Evolutionary conservation across 2,329 filamentous ascomycete genomes (phyloP).

Genomic region (Diatrype stigma): DNA sequence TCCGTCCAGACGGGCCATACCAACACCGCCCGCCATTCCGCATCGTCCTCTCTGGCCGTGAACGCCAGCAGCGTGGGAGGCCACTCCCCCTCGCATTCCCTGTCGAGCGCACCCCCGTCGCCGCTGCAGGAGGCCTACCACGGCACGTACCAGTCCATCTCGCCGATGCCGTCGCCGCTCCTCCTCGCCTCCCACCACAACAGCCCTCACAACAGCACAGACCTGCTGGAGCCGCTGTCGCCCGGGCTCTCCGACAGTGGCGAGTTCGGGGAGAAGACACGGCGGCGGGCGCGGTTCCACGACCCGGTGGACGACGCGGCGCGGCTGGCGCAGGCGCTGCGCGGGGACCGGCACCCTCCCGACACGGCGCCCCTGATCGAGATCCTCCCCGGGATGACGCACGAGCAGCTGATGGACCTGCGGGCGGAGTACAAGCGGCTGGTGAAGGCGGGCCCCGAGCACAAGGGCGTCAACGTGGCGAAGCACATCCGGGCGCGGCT

Average conservation of each 20-base stretch:
- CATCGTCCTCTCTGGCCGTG: constrained; percentile 48
- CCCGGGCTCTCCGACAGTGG: constrained; percentile 50
- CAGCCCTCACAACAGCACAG: constrained; percentile 30
- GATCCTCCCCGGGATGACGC: constrained; percentile 77
- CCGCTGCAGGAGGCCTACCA: constrained; percentile 89
- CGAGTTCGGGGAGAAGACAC: constrained; percentile 40
- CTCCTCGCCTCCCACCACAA: constrained; percentile 53
- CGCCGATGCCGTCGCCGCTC: constrained; percentile 86
- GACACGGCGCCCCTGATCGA: constrained; percentile 72
- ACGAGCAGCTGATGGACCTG: constrained; percentile 83
- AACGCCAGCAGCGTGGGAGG: constrained; percentile 33
- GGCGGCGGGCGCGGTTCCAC: constrained; percentile 71
- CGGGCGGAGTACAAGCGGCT: constrained; percentile 87
- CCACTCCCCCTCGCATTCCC: constrained; percentile 35
- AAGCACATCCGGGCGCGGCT: constrained; percentile 77
- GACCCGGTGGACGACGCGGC: constrained; percentile 77
- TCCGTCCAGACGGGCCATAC: neutral
- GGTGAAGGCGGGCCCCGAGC: constrained; percentile 70
- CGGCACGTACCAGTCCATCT: constrained; percentile 90
- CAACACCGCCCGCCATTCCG: neutral
- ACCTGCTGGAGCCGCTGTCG: constrained; percentile 46
- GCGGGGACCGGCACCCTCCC: constrained; percentile 55
- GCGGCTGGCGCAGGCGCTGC: constrained; percentile 71
- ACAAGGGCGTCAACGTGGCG: constrained; percentile 77
- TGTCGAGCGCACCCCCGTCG: constrained; percentile 65